Conservation (phyloP, 2,329 filamentous ascomycete genomes). For the Fusarium oxysporum region DNA sequence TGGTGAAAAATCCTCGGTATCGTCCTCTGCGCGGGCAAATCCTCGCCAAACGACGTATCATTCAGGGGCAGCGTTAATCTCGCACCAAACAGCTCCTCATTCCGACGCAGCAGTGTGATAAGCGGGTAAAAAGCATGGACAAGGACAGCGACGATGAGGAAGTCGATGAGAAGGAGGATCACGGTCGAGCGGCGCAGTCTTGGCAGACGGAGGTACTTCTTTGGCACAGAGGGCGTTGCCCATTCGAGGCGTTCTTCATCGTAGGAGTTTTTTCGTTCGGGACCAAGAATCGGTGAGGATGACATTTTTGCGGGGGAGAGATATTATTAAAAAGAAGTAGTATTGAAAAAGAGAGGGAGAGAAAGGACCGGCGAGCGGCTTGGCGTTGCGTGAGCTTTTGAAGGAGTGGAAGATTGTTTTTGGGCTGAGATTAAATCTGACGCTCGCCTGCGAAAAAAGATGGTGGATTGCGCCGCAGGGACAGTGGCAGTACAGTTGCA, state of each 20-base stretch:
- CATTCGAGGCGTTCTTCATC: slow-evolving; percentile 45
- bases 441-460: neutral
- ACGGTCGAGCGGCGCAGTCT: slow-evolving; percentile 54
- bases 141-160: slow-evolving; percentile 72
- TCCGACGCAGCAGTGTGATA: slow-evolving; percentile 71
- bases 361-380: neutral
- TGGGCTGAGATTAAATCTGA: slow-evolving; percentile 8
- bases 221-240: slow-evolving; percentile 36
- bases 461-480: neutral
- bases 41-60: slow-evolving; percentile 68
- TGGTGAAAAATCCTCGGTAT: slow-evolving; percentile 84
- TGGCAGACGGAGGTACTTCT: slow-evolving; percentile 39
- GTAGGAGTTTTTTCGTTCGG: slow-evolving; percentile 27
- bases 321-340: neutral
- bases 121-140: slow-evolving; percentile 77
- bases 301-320: neutral
- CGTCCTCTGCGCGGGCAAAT: slow-evolving; percentile 70
- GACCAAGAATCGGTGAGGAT: slow-evolving; percentile 24
- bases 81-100: slow-evolving; percentile 48
- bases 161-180: slow-evolving; percentile 71
- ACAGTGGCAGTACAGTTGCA: neutral
- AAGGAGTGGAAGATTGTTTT: slow-evolving; percentile 18
- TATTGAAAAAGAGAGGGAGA: neutral
- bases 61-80: slow-evolving; percentile 58
- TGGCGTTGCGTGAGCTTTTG: neutral